These are phyloP conservation scores for Xerocomus nothofagi DNA, from an alignment of 1,284 basidiomycete species.

Conservation along the genomic window DNA sequence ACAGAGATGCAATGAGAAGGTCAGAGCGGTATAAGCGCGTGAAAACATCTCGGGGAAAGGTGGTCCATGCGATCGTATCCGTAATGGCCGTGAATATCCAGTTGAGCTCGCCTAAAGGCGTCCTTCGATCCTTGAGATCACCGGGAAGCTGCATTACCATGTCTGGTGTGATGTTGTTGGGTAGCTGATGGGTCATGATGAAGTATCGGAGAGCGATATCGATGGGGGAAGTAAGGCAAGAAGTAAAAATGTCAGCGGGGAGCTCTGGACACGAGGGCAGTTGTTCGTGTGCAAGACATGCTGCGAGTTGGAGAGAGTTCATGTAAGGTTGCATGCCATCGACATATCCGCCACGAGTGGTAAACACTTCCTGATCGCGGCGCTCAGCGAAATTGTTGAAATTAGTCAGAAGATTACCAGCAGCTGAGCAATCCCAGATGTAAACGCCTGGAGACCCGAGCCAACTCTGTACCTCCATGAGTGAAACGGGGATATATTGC, in stretches of 20 bases:
- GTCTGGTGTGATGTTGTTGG: constrained; percentile 77
- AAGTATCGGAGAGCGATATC: constrained; percentile 97
- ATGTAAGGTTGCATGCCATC: constrained; percentile 74
- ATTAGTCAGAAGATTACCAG: constrained; percentile 90
- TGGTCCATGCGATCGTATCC: constrained; percentile 99
- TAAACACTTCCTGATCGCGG: constrained; percentile 76
- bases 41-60: constrained; percentile 92
- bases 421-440: constrained; percentile 98
- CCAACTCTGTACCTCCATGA: constrained; percentile 93
- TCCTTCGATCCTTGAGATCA: constrained; percentile 93
- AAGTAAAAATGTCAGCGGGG: constrained; percentile 96
- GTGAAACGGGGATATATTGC: constrained; percentile 96
- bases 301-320: constrained; percentile 94
- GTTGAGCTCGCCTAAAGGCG: constrained; percentile 95
- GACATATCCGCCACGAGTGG: constrained; percentile 57
- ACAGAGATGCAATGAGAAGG: constrained; percentile 92
- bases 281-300: constrained; percentile 89
- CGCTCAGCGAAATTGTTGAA: constrained; percentile 87
- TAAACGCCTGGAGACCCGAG: constrained; percentile 94
- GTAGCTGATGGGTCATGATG: constrained; percentile 86
- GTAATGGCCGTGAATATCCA: constrained; percentile 99
- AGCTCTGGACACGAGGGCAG: constrained; percentile 95
- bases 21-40: constrained; percentile 95
- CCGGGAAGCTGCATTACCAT: constrained; percentile 97
- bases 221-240: constrained; percentile 96